Percentiles rank a stretch among this genome's conserved stretches.
Conservation (phyloP, 2,329 filamentous ascomycete species). For the Beauveria caledonica region DNA sequence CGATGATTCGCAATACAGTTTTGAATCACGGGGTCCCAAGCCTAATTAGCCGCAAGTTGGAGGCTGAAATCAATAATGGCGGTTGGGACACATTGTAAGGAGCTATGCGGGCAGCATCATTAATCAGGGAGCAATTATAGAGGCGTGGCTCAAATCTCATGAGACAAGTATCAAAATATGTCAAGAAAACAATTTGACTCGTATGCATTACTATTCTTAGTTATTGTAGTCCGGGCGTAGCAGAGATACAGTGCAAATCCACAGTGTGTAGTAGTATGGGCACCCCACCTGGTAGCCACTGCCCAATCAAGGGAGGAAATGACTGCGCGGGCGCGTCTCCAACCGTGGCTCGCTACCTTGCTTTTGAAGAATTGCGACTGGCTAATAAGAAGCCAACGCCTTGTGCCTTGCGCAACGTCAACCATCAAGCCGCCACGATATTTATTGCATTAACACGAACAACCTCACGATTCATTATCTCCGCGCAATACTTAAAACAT, state of each 20-base stretch:
- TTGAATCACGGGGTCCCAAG: slow-evolving; percentile 80
- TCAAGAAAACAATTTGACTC: background rate
- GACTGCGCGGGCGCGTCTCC: slow-evolving; percentile 19
- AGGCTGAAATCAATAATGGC: slow-evolving; percentile 93
- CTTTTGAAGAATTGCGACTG: background rate
- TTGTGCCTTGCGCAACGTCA: background rate
- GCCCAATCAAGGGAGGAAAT: slow-evolving; percentile 20
- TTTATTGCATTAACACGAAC: background rate
- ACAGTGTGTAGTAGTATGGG: slow-evolving; percentile 15
- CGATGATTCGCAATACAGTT: slow-evolving; percentile 77
- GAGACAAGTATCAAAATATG: background rate
- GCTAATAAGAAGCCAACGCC: background rate
- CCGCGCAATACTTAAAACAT: slow-evolving; percentile 4
- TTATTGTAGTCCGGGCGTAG: background rate
- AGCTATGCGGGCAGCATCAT: slow-evolving; percentile 1
- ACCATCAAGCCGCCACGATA: background rate
- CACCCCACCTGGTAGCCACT: background rate
- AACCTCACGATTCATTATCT: background rate
- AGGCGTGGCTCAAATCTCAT: background rate
- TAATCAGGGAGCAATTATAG: background rate
- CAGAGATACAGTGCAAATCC: slow-evolving; percentile 2
- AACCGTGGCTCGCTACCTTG: slow-evolving; percentile 12
- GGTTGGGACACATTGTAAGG: slow-evolving; percentile 73
- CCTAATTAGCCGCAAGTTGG: slow-evolving; percentile 79
- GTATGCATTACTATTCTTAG: background rate